phyloP scores from a whole-genome alignment of 305 asterid genomes.

The Fraxinus velutina region DNA sequence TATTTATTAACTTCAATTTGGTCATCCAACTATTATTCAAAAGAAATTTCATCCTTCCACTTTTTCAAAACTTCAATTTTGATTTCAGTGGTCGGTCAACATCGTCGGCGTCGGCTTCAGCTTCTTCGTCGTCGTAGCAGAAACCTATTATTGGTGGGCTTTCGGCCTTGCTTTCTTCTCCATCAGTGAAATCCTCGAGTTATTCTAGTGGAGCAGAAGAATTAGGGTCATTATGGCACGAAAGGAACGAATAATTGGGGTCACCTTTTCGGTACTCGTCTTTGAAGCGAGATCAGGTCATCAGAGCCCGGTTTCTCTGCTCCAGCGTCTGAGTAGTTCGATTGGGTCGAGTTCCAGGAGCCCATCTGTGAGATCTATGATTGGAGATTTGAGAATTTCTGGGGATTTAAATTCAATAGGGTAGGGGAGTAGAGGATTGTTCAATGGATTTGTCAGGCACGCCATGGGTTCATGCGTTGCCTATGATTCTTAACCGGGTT shows the following conservation, averaged over 20 bases:
- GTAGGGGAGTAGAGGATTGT: constrained; percentile 54
- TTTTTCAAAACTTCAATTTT: too few species aligned
- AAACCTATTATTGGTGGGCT: constrained; percentile 66
- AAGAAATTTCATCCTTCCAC: too few species aligned
- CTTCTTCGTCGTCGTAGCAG: constrained; percentile 62
- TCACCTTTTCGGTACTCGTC: constrained; percentile 65
- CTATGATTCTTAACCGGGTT: constrained; percentile 49
- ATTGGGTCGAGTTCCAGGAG: constrained; percentile 58
- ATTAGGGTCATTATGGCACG: constrained; percentile 65
- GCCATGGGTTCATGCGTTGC: constrained; percentile 62
- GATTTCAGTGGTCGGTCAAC: too few species aligned
- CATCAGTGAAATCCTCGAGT: constrained; percentile 54
- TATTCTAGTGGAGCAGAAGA: constrained; percentile 58
- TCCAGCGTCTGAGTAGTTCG: constrained; percentile 60
- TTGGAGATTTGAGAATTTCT: constrained; percentile 32
- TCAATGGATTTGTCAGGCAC: constrained; percentile 64
- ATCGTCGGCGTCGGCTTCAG: not conserved
- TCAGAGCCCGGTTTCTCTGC: constrained; percentile 88
- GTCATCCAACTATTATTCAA: too few species aligned
- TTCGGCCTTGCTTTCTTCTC: constrained; percentile 63
- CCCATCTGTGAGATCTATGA: constrained; percentile 32
- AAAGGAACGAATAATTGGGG: constrained; percentile 62
- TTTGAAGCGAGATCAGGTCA: constrained; percentile 66
- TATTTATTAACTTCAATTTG: too few species aligned
- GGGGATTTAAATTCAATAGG: constrained; percentile 50